Evolutionary conservation across 2,329 filamentous ascomycete genomes (phyloP).

Genomic region (Sporothrix mexicana): DNA sequence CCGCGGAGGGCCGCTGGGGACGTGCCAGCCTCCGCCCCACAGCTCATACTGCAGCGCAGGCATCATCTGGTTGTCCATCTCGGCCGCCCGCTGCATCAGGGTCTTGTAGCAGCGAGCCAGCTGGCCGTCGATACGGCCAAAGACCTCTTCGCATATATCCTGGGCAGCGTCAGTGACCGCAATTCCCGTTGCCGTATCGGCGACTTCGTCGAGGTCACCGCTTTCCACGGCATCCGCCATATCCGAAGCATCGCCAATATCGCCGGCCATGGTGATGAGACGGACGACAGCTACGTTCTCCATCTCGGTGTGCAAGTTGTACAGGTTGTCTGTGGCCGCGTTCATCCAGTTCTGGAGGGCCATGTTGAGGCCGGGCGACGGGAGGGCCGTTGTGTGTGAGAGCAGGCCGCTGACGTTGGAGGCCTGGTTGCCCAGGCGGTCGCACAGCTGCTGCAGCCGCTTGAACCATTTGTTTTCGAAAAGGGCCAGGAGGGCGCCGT

Average conservation of each 20-base stretch:
- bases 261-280: neutral
- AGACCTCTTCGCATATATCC: neutral
- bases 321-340: neutral
- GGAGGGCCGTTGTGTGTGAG: neutral
- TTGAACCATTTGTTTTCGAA: slow-evolving; percentile 13
- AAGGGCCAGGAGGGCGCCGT: neutral
- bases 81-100: neutral
- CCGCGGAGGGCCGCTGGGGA: neutral
- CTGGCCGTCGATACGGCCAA: neutral
- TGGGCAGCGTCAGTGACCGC: neutral
- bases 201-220: neutral
- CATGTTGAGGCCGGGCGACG: neutral
- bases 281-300: neutral
- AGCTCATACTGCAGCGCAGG: neutral
- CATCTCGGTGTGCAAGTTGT: neutral
- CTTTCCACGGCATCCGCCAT: neutral
- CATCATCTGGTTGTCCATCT: slow-evolving; percentile 13
- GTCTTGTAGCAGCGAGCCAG: slow-evolving; percentile 2
- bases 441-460: slow-evolving; percentile 1
- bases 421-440: neutral
- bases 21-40: slow-evolving; percentile 8
- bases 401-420: neutral
- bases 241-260: neutral
- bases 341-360: neutral
- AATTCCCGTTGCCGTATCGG: neutral